Conservation (phyloP, 768 basidiomycete species). For the Xerocomus spinulosus region DNA sequence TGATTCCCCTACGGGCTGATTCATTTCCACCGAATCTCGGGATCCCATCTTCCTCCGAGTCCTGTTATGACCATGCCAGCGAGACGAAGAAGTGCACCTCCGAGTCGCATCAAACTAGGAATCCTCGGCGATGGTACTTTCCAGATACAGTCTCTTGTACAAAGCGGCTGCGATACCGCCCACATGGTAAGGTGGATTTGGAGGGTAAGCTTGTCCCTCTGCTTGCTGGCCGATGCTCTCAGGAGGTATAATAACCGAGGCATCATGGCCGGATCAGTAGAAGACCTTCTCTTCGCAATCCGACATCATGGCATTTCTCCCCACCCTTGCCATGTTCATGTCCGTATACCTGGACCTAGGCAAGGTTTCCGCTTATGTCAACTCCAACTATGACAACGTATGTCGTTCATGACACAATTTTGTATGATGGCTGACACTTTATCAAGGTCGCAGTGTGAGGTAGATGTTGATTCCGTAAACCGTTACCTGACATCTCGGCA, state of each 20-base stretch:
- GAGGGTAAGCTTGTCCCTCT: neutral
- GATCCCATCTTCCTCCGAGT: conserved; percentile 3
- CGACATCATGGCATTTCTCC: conserved; percentile 10
- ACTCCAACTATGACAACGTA: conserved; percentile 60
- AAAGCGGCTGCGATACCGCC: conserved; percentile 1
- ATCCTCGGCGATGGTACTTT: conserved; percentile 4
- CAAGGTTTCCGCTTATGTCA: conserved; percentile 45
- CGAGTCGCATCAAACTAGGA: conserved; percentile 2
- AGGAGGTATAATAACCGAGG: conserved; percentile 17
- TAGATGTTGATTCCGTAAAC: neutral
- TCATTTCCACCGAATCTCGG: neutral
- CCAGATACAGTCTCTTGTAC: conserved; percentile 11
- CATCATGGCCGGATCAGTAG: neutral
- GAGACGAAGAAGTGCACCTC: conserved; percentile 1
- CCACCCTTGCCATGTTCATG: conserved; percentile 1
- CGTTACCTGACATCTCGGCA: neutral
- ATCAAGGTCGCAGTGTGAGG: conserved; percentile 53
- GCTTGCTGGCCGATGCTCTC: neutral
- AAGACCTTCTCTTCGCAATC: conserved; percentile 1
- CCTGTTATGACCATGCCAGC: conserved; percentile 8
- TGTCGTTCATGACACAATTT: conserved; percentile 14
- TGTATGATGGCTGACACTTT: conserved; percentile 2
- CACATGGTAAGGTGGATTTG: conserved; percentile 9
- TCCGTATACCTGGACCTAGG: conserved; percentile 8
- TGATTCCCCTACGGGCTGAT: conserved; percentile 1